phyloP scores from a whole-genome alignment of 1,284 basidiomycete species.

The Rhodotorula glutinis region DNA sequence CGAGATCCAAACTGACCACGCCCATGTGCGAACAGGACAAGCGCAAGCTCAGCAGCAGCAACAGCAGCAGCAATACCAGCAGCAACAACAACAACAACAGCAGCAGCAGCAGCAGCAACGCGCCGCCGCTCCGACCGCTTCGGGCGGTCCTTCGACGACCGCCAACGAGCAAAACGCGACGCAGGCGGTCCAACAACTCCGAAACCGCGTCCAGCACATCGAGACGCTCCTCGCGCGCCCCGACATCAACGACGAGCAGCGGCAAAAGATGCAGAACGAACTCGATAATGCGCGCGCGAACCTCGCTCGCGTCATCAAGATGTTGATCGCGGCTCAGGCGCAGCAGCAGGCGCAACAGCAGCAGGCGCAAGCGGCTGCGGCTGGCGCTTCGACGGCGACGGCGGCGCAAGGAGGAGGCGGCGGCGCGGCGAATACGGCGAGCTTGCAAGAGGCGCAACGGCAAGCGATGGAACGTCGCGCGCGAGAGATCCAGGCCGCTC shows the following conservation, averaged over 20 bases:
- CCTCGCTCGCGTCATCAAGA: constrained; percentile 33
- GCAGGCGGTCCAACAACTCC: constrained; percentile 32
- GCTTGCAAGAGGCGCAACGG: constrained; percentile 33
- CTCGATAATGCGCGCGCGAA: constrained; percentile 29
- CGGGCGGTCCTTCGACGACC: background rate
- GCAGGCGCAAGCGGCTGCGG: background rate
- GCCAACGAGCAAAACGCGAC: constrained; percentile 30
- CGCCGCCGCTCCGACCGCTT: background rate
- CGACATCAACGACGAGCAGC: constrained; percentile 30
- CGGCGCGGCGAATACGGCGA: background rate
- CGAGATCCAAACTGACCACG: too few species aligned
- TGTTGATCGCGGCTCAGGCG: constrained; percentile 30
- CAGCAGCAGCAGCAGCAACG: constrained; percentile 1
- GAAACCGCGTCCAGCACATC: constrained; percentile 31
- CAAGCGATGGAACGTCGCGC: constrained; percentile 27
- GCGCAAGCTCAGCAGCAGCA: constrained; percentile 22
- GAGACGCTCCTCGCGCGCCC: constrained; percentile 29
- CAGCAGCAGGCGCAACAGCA: constrained; percentile 8
- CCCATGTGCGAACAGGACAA: background rate
- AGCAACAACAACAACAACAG: constrained; percentile 11
- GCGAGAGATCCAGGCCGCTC: constrained; percentile 17
- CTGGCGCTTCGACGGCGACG: background rate
- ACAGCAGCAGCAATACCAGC: constrained; percentile 15
- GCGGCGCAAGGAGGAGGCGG: background rate
- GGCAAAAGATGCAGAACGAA: constrained; percentile 31